Evolutionary conservation across 23 red algal species (phyloP).

Genomic region (Gracilaria caudata): DNA sequence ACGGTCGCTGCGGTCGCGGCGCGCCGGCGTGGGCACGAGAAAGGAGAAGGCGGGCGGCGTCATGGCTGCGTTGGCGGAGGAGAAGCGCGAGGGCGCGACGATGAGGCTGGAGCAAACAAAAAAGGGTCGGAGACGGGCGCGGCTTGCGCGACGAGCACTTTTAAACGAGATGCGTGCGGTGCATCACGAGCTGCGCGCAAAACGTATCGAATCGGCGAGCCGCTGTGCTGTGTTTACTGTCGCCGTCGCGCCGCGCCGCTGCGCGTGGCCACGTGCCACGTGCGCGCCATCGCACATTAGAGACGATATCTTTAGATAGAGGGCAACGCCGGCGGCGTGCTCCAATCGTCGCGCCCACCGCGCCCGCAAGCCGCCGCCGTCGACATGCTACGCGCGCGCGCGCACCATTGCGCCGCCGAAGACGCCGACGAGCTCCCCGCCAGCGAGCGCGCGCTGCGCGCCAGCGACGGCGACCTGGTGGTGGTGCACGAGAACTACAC

Average conservation of each 20-base stretch:
- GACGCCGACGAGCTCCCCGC: background rate
- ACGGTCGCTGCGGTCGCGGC: slow-evolving; percentile 50
- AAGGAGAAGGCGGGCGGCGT: slow-evolving; percentile 32
- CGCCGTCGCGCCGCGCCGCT: background rate
- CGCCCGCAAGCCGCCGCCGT: no score
- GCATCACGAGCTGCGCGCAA: background rate
- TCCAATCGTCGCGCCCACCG: no score
- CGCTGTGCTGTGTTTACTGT: no score
- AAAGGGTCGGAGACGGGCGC: no score
- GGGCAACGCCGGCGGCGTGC: no score
- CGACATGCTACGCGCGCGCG: slow-evolving; percentile 3
- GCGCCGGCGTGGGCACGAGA: slow-evolving; percentile 59
- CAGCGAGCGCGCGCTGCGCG: background rate
- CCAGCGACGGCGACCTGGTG: slow-evolving; percentile 59
- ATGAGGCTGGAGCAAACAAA: no score
- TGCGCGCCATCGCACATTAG: no score
- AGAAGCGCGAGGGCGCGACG: background rate
- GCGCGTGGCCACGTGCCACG: background rate
- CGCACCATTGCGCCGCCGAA: background rate
- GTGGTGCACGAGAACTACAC: slow-evolving; percentile 66
- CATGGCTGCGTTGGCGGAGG: background rate
- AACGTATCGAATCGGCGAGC: no score
- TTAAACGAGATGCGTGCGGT: background rate
- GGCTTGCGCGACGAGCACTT: no score
- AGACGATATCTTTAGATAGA: no score